Conservation (phyloP, 106 monocot species). For the Dendrobium catenatum region DNA sequence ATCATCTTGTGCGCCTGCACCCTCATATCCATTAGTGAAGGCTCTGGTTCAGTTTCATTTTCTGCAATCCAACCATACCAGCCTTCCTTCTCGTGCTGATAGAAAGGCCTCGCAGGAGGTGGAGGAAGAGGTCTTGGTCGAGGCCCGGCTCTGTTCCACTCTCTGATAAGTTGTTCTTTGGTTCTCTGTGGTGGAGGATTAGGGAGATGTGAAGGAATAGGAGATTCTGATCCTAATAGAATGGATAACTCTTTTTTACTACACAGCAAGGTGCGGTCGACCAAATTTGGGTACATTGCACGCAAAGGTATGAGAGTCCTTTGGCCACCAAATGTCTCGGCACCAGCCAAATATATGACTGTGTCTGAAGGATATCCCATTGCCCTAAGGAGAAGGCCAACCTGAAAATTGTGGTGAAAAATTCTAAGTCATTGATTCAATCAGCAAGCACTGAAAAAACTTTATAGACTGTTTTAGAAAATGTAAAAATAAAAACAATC, state of each 20-base stretch:
- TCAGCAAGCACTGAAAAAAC: neutral
- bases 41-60: slow-evolving; percentile 53
- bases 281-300: slow-evolving; percentile 57
- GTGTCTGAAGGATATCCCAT: slow-evolving; percentile 76
- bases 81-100: slow-evolving; percentile 76
- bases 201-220: slow-evolving; percentile 33
- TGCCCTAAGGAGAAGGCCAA: slow-evolving; percentile 72
- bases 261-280: slow-evolving; percentile 71
- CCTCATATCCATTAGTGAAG: slow-evolving; percentile 46
- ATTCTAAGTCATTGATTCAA: neutral
- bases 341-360: slow-evolving; percentile 71
- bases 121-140: slow-evolving; percentile 79
- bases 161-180: slow-evolving; percentile 46
- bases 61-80: slow-evolving; percentile 90
- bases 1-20: slow-evolving; percentile 65
- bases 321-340: slow-evolving; percentile 86
- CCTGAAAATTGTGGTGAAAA: slow-evolving; percentile 33
- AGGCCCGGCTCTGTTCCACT: slow-evolving; percentile 77
- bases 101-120: slow-evolving; percentile 70
- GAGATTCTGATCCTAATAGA: slow-evolving; percentile 55
- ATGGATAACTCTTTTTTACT: slow-evolving; percentile 47
- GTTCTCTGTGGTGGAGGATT: slow-evolving; percentile 43
- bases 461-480: neutral
- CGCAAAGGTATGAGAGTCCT: slow-evolving; percentile 63
- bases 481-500: neutral